Percentiles rank a stretch among this genome's conserved stretches.
Evolutionary conservation across 352 stramenopile species (phyloP).

Genomic region (Globisporangium radiosum): DNA sequence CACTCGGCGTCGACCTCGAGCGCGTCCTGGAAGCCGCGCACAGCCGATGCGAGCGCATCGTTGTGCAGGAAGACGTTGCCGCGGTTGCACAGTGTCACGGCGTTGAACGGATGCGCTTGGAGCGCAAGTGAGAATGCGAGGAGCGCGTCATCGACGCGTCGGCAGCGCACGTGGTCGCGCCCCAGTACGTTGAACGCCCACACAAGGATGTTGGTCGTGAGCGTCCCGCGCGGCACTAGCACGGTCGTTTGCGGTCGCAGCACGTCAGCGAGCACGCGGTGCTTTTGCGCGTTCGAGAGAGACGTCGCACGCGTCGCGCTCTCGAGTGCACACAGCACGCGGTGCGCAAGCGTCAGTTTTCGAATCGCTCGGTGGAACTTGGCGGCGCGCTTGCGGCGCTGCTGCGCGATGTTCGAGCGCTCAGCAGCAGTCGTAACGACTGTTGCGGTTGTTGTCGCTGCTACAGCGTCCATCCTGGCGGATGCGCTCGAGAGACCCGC

Average conservation of each 20-base stretch:
- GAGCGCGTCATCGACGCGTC: slow-evolving; percentile 38
- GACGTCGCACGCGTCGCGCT: slow-evolving; percentile 22
- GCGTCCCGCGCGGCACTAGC: slow-evolving; percentile 28
- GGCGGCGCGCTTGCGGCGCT: slow-evolving; percentile 8
- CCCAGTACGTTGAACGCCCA: slow-evolving; percentile 52
- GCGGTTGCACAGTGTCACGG: slow-evolving; percentile 44
- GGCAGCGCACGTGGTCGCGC: slow-evolving; percentile 17
- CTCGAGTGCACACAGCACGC: slow-evolving; percentile 35
- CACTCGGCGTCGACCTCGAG: slow-evolving; percentile 33
- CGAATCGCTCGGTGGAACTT: slow-evolving; percentile 35
- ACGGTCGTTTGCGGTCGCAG: slow-evolving; percentile 17
- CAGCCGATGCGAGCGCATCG: slow-evolving; percentile 24
- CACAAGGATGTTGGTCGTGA: slow-evolving; percentile 32
- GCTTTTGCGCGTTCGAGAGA: slow-evolving; percentile 29
- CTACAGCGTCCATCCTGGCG: background rate
- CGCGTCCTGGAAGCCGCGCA: slow-evolving; percentile 41
- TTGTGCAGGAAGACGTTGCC: slow-evolving; percentile 45
- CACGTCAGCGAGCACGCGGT: slow-evolving; percentile 17
- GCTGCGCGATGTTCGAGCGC: background rate
- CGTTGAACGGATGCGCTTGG: slow-evolving; percentile 27
- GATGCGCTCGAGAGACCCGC: background rate
- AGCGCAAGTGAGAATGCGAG: slow-evolving; percentile 48
- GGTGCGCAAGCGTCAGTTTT: slow-evolving; percentile 37
- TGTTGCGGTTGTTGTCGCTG: background rate
- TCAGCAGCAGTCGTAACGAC: background rate